Evolutionary conservation across 495 filamentous ascomycete genomes (phyloP).

Genomic region (Cercophora samala): DNA sequence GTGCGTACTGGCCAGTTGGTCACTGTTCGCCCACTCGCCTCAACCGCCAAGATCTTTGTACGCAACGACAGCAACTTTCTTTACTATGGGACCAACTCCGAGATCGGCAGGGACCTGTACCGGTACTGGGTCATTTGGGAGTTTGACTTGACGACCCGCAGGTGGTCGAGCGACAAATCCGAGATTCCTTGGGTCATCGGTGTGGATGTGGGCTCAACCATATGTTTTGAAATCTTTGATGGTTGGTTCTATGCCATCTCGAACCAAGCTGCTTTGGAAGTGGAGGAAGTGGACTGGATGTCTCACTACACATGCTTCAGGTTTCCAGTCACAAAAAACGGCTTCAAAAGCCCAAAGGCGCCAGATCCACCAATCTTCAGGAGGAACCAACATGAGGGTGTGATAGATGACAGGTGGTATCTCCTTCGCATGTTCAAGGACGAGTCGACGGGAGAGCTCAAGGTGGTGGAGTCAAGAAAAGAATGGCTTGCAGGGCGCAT

Average conservation of each 20-base stretch:
- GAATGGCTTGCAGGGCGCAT: slow-evolving; percentile 64
- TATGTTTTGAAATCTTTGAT: slow-evolving; percentile 69
- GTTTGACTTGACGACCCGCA: slow-evolving; percentile 43
- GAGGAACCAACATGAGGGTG: slow-evolving; percentile 66
- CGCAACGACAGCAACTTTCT: slow-evolving; percentile 63
- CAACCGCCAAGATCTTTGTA: slow-evolving; percentile 59
- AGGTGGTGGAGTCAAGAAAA: slow-evolving; percentile 66
- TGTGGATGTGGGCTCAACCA: slow-evolving; percentile 61
- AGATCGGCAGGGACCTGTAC: slow-evolving; percentile 47
- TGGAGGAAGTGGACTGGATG: slow-evolving; percentile 64
- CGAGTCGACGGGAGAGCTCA: slow-evolving; percentile 56
- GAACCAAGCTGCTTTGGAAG: slow-evolving; percentile 59
- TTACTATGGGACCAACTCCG: slow-evolving; percentile 64
- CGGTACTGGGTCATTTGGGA: slow-evolving; percentile 61
- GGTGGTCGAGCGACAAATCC: slow-evolving; percentile 39
- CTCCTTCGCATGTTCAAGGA: slow-evolving; percentile 62
- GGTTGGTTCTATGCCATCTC: slow-evolving; percentile 71
- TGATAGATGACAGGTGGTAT: slow-evolving; percentile 75
- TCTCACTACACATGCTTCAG: slow-evolving; percentile 70
- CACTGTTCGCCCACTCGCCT: slow-evolving; percentile 40
- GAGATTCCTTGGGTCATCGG: slow-evolving; percentile 55
- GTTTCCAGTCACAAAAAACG: slow-evolving; percentile 46
- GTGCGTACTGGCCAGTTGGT: slow-evolving; percentile 44
- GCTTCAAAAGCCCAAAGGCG: slow-evolving; percentile 32
- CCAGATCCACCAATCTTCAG: slow-evolving; percentile 55